Conservation (phyloP, 805 yeast species). For the Wickerhamiella sorbophila region DNA sequence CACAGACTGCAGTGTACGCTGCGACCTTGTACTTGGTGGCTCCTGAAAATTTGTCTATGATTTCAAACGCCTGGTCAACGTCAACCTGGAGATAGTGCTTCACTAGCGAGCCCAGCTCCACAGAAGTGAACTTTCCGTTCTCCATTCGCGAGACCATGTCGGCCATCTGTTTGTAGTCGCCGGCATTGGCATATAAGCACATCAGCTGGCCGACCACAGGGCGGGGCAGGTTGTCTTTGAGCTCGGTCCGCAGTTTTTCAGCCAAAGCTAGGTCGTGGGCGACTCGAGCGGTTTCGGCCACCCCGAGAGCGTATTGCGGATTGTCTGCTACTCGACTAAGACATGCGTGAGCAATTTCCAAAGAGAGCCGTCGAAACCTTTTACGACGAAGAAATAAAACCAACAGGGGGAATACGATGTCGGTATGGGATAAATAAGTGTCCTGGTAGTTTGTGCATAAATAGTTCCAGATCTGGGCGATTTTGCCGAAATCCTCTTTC, state of each 20-base stretch:
- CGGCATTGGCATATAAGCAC: not conserved
- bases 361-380: not conserved
- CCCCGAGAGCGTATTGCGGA: not conserved
- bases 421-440: not conserved
- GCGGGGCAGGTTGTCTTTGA: not conserved
- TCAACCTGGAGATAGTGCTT: constrained; percentile 4
- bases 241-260: not conserved
- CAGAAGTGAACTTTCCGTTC: constrained; percentile 24
- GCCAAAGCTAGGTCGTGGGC: not conserved
- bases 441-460: not conserved
- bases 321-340: not conserved
- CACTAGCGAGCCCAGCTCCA: constrained; percentile 10
- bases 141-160: not conserved
- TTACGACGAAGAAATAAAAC: not conserved
- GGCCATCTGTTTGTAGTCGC: not conserved
- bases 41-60: not conserved
- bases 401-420: not conserved
- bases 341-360: not conserved
- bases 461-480: not conserved
- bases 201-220: not conserved
- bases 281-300: not conserved
- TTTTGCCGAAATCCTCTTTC: not conserved
- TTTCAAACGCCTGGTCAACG: constrained; percentile 3
- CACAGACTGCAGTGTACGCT: constrained; percentile 9
- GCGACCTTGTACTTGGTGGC: constrained; percentile 2